Conservation (phyloP, 2,329 filamentous ascomycete species). For the Biscogniauxia mediterranea region DNA sequence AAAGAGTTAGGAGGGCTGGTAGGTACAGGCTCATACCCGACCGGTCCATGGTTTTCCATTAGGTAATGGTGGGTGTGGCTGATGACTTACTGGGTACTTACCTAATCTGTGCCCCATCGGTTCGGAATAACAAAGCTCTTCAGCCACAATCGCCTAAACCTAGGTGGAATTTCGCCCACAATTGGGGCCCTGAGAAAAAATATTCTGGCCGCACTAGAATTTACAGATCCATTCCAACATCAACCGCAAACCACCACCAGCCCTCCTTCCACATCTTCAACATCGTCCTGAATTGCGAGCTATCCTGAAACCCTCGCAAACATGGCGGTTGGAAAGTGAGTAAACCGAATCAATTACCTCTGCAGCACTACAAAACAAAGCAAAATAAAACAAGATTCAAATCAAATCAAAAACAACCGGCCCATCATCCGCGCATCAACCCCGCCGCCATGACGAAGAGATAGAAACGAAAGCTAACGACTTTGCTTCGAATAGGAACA, state of each 20-base stretch:
- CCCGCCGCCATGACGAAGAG: constrained; percentile 17
- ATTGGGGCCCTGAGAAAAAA: constrained; percentile 29
- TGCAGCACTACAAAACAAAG: constrained; percentile 11
- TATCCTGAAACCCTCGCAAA: constrained; percentile 54
- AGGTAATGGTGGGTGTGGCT: background rate
- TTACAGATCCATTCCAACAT: constrained; percentile 29
- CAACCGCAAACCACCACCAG: constrained; percentile 25
- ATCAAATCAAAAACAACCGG: background rate
- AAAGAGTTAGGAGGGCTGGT: too few relatives aligned
- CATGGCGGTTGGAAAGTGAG: constrained; percentile 82
- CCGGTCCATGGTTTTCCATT: too few relatives aligned
- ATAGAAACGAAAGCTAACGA: constrained; percentile 26
- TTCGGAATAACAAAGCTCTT: constrained; percentile 4
- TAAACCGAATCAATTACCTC: constrained; percentile 20
- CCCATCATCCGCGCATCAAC: constrained; percentile 14
- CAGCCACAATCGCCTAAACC: constrained; percentile 23
- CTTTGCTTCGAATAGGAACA: constrained; percentile 68
- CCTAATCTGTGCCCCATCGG: background rate
- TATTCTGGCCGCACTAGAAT: constrained; percentile 30
- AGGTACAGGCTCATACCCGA: too few relatives aligned
- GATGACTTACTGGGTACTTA: background rate
- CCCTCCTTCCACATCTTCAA: constrained; percentile 29
- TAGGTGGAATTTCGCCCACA: constrained; percentile 28
- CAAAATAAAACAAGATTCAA: too few relatives aligned
- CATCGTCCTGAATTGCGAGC: constrained; percentile 35